Evolutionary conservation across 164 flowering plant species (phyloP), one percentile per base, ranked within the genome.

Genomic region (Hamamelis virginiana): DNA sequence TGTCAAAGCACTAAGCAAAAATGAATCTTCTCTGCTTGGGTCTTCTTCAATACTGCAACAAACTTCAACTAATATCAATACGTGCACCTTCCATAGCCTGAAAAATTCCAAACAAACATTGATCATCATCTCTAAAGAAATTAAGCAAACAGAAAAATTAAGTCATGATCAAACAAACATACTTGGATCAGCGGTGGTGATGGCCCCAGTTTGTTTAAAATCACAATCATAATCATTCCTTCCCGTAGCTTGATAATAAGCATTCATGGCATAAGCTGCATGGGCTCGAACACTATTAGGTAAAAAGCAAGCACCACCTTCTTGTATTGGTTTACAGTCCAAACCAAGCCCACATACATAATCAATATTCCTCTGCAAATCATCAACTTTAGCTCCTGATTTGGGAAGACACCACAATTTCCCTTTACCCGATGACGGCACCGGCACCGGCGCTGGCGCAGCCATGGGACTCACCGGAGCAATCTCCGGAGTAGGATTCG

Each of bases 211-310:
- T 51, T 75, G 75, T 18, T 23, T 21, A 59, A 90, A 88, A 59
- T 90, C 90, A 46, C 96, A 90, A 22, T 80, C 83, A 44, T 66
- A 80, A 0, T 71, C 76, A 26, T 82, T 61, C 58, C 52, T 74
- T n/a, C 83, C 89, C 26, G 48, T 74, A 5, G 80, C 71, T 68
- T 89, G 91, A 62, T 79, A 91, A 73, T 85, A 91, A 0, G 62
- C 76, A 65, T 91, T 87, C 92, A 91, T 89, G 74, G 90, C 89
- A 68, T 77, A 88, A 2, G 91, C 86, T 4, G 94, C 89, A 69
- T 86, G 91, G n/a, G 86, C 87, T 28, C 72, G 77, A 22, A 85
- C 81, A 0, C 86, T 82, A 68, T 89, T 72, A 0, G 90, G 94
- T 0, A 62, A 11, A 67, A 86, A 89, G 74, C 94, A 88, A 1